A percentile compares a stretch with the other conserved stretches of the same genome.
These are phyloP conservation scores for Rhododendron kiyosumense DNA, from an alignment of 148 eudicot species.

Conservation along the genomic window DNA sequence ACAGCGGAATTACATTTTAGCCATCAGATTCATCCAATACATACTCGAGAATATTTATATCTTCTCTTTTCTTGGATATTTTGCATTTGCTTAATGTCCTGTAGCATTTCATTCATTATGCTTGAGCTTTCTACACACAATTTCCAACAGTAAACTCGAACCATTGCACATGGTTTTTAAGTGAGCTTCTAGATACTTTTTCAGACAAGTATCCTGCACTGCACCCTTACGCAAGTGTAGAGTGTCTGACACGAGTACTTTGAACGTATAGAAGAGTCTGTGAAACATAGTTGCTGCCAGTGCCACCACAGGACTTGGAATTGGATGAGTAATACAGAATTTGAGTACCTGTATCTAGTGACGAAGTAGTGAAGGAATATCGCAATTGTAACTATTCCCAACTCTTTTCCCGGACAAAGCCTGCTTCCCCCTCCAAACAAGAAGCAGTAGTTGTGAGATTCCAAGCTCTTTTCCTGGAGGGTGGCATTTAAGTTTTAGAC, in stretches of 20 bases:
- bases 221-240: neutral
- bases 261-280: neutral
- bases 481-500: neutral
- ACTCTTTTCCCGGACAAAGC: slow-evolving; percentile 75
- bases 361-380: slow-evolving; percentile 81
- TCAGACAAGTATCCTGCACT: neutral
- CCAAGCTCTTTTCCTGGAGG: slow-evolving; percentile 54
- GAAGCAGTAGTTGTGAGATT: slow-evolving; percentile 49
- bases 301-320: neutral
- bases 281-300: neutral
- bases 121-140: neutral
- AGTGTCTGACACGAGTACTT: neutral
- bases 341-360: slow-evolving; percentile 56
- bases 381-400: slow-evolving; percentile 59
- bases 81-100: neutral
- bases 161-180: neutral
- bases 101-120: neutral
- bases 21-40: neutral
- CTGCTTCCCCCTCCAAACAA: slow-evolving; percentile 76
- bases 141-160: neutral
- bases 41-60: neutral
- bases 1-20: neutral
- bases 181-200: neutral
- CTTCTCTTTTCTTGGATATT: neutral
- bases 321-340: neutral